Evolutionary conservation across 148 eudicot species (phyloP), one percentile per base, ranked within the genome.

Genomic region (Vaccinium macrocarpon): DNA sequence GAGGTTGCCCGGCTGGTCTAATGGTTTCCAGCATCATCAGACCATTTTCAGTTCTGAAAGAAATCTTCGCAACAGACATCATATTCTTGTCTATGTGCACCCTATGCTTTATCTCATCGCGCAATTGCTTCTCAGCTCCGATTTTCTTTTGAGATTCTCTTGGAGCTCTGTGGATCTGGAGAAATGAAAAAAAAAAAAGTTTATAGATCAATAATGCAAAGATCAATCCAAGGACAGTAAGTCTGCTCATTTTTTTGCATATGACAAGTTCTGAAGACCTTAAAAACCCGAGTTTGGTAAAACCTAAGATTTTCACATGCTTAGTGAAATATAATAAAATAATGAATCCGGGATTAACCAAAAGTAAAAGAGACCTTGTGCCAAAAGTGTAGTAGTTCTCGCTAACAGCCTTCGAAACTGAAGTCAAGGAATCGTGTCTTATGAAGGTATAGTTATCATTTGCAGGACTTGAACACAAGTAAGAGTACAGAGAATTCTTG

Each of bases 51-150:
- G 53, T 5, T 62, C 95, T 98, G 82, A 95, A 93, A 23, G 94
- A 86, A 82, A 95, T 96, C 85, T 95, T 93, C 55, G 92, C 98
- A 27, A 94, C 66, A 66, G 94, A 19, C 94, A 83, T 92, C 87
- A 18, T 88, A 76, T 93, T 90, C 79, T 86, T 66, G 74, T 97
- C 99, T 86, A 97, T 51, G 83, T 92, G 98, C 89, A 88, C 87
- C 84, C 99, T 93, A 68, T 94, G 98, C 27, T 94, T 91, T 92
- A 97, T 89, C 57, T 93, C 98, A 87, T 95, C 98, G 76, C 83
- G 3, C 79, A 97, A 87, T 87, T 86, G 91, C 86, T 93, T 91
- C 83, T 91, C 93, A 85, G 98, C 98, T 78, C 90, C 90, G 74
- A 66, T 35, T 88, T 97, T 97, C 85, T 91, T 88, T 52, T 84